Base-by-base conservation (phyloP, 306 rosid species). In the Vigna radiata region DNA sequence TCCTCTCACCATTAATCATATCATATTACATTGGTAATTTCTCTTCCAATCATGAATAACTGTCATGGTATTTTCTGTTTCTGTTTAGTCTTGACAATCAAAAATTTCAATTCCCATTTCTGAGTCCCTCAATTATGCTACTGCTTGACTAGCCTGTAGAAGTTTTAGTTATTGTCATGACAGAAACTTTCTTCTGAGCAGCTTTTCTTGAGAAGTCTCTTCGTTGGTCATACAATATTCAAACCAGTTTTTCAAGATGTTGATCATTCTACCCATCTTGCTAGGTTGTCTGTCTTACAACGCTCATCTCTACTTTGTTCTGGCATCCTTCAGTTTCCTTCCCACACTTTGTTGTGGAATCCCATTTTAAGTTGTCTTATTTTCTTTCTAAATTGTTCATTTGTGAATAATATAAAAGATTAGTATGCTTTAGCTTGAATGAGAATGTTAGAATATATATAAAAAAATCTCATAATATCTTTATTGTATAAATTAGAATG, bases 391-490 rank as follows among this genome's bases (percentile, higher is more conserved):
- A 50, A 50, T 19, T n/a, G 2, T 50, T 50, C 56, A n/a, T 50
- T 50, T 50, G 10, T 6, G n/a, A 50, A 41, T 41, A 16, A n/a
- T 16, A 2, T n/a, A 16, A 17, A 50, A 50, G 56, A 50, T 50
- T 50, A n/a, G 23, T n/a, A 50, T 16, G 56, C 56, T 50, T 50
- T n/a, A 50, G 10, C 56, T 50, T 54, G 61, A 54, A 54, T 54
- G 61, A 19, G 6, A 54, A 54, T 8, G 19, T 19, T 19, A 54
- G 61, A 54, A 21, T 54, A 54, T 54, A 11, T 14, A 8, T 6
- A 54, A 47, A 7, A 18, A 2, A 19, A 19, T 18, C 19, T 29
- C 29, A 53, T 53, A 17, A 53, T 53, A 16, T 50, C n/a, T 50
- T 6, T 6, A 50, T 50, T 17, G 8, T 18, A 18, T 53, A 23